Base-by-base conservation (phyloP, 2,329 filamentous ascomycete genomes). In the Beauveria australis region DNA sequence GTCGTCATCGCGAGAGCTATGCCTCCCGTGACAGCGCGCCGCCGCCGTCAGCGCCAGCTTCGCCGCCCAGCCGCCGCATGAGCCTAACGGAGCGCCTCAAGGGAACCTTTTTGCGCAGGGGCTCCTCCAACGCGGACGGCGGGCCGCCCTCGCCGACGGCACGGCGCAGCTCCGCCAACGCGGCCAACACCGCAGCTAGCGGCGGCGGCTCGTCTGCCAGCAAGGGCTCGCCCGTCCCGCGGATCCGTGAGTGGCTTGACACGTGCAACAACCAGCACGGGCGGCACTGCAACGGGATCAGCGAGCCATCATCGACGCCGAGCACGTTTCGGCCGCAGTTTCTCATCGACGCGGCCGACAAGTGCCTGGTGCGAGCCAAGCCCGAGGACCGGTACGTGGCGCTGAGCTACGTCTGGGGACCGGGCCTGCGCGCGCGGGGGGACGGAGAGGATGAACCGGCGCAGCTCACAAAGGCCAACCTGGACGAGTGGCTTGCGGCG, bases 361-460 rank as follows among this genome's bases (percentile, higher is more conserved):
- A 71, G 7, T 67, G 72, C 51, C 67, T 78, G 24, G 75, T 78
- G 6, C 71, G 69, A 18, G 69, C 75, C 16, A 70, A 71, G n/a
- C 70, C 73, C 2, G 66, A 67, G 10, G 75, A 78, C 52, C 68
- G 74, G 40, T 79, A 79, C 54, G 65, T 77, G 4, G 74, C 77
- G n/a, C 69, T 79, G 26, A 79, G 76, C 68, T 79, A 79, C 63
- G 76, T 79, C 40, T 77, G 75, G 70, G 75, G 74, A 8, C 64
- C 68, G 3, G 65, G 66, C 5, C 64, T 61, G 30, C 70, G 69
- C 16, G 46, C 22, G n/a, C 66, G 64, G 28, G 33, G 33, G 16
- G 67, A 66, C 16, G 63, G 66, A 14, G 64, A 69, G 5, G 67
- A 71, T 5, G 64, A 65, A 10, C 66, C 66, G 5, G 65, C 67